Base-by-base conservation (phyloP, 257 asterid species). In the Rehmannia glutinosa region DNA sequence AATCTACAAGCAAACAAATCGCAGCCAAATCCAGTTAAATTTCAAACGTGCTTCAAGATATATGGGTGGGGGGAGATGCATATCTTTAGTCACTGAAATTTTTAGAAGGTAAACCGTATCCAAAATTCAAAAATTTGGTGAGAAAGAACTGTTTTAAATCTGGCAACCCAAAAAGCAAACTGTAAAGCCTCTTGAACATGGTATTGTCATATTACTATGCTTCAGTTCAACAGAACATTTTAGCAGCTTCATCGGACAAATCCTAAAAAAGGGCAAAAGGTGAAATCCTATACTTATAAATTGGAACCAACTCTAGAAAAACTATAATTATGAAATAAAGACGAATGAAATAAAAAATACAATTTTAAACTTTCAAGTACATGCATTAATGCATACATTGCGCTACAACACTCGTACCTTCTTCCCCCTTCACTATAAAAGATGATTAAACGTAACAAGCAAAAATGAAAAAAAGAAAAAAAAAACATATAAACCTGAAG, bases 401-500 rank as follows among this genome's bases (percentile, higher is more conserved):
- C 20, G 38, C 30, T 60, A 10, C 25, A 60, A 43, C 15, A 68
- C 9, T 6, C 12, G 53, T 6, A 56, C 17, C 56, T 23, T 25
- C 56, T 23, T 33, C 27, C 50, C 63, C 8, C 1, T 15, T 23
- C 49, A 4, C 25, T 36, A 36, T 38, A 19, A 55, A 27, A 5
- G 1, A 24, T 6, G 23, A 36, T 5, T 2, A 46, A 24, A 58
- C 19, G 28, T 8, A 57, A 15, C n/a, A 38, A 32, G 0, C 38
- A 9, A 62, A 55, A 27, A 16, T n/a, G 41, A 47, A n/a, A 21
- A 52, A 4, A 6, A 24, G 16, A 51, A 57, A 35, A 6, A 17
- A 53, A 11, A 12, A n/a, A 27, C 0, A 7, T 0, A 35, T 5
- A 6, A 54, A 90, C 98, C 96, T 80, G 90, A 66, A 41, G 79